These are phyloP conservation scores for Dactylellina leptospora DNA, from an alignment of 2,329 filamentous ascomycete genomes.

Conservation along the genomic window DNA sequence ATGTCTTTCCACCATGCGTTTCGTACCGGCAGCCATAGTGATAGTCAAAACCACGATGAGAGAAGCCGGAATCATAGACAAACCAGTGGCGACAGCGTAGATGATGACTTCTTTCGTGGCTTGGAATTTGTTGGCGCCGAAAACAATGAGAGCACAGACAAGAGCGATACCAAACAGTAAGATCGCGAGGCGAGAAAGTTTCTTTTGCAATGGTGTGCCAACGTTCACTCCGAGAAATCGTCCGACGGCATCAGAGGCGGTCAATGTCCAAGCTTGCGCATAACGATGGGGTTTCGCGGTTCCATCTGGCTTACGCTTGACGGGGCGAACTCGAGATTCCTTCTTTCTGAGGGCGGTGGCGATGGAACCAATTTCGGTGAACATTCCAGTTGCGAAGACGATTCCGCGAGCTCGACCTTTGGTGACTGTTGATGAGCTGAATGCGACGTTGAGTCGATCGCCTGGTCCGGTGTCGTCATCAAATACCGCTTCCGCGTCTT, in stretches of 20 bases:
- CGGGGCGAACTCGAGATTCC: conserved; percentile 65
- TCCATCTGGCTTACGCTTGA: conserved; percentile 65
- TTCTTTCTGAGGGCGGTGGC: conserved; percentile 70
- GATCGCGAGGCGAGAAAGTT: conserved; percentile 73
- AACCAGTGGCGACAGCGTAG: conserved; percentile 69
- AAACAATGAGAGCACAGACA: conserved; percentile 74
- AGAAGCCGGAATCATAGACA: conserved; percentile 71
- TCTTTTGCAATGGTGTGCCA: conserved; percentile 75
- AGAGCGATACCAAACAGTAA: conserved; percentile 71
- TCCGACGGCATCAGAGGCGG: conserved; percentile 68
- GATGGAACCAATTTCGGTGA: conserved; percentile 72
- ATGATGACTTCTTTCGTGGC: conserved; percentile 70
- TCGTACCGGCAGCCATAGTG: conserved; percentile 71
- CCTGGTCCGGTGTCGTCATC: conserved; percentile 67
- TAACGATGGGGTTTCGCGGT: conserved; percentile 67
- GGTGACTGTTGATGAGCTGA: conserved; percentile 70
- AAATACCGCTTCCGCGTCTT: conserved; percentile 65
- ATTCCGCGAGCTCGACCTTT: conserved; percentile 71
- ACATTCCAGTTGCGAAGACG: conserved; percentile 70
- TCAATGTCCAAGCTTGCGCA: conserved; percentile 63
- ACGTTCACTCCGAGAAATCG: conserved; percentile 73
- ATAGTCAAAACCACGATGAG: conserved; percentile 74
- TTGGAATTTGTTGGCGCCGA: conserved; percentile 71
- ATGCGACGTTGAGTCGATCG: conserved; percentile 71
- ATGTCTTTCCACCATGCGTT: conserved; percentile 67